Percentiles rank a stretch among this genome's conserved stretches.
Evolutionary conservation across 2,329 filamentous ascomycete species (phyloP).

Genomic region (Xylaria multiplex): DNA sequence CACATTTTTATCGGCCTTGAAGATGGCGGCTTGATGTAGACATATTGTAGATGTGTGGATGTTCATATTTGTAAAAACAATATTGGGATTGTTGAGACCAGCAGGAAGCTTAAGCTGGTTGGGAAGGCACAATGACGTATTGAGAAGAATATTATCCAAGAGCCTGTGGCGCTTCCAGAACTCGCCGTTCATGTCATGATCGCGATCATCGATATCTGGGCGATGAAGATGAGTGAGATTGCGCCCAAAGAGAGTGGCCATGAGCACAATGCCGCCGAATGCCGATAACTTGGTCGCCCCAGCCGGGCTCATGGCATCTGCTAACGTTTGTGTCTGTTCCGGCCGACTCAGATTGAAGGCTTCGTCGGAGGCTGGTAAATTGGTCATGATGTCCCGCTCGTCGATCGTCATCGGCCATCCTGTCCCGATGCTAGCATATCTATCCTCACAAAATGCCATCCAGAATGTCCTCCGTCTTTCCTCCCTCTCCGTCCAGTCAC

Average conservation of each 20-base stretch:
- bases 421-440: conserved; percentile 94
- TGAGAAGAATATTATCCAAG: conserved; percentile 90
- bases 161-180: conserved; percentile 95
- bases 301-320: conserved; percentile 74
- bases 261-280: conserved; percentile 81
- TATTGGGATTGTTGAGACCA: conserved; percentile 81
- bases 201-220: conserved; percentile 80
- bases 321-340: conserved; percentile 75
- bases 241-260: conserved; percentile 90
- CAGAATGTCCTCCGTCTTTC: conserved; percentile 93
- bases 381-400: conserved; percentile 88
- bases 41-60: conserved; percentile 97
- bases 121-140: conserved; percentile 86
- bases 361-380: conserved; percentile 84
- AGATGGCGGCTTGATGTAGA: conserved; percentile 97
- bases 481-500: conserved; percentile 94
- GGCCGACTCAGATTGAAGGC: conserved; percentile 83
- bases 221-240: conserved; percentile 93
- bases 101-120: conserved; percentile 79
- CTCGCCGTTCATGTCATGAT: conserved; percentile 87
- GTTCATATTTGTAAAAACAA: conserved; percentile 95
- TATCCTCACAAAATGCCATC: conserved; percentile 90
- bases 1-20: conserved; percentile 91
- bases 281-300: conserved; percentile 80
- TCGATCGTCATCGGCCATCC: conserved; percentile 97